phyloP scores from a whole-genome alignment of 805 yeast species.

The Candida khao-thaluensis region DNA sequence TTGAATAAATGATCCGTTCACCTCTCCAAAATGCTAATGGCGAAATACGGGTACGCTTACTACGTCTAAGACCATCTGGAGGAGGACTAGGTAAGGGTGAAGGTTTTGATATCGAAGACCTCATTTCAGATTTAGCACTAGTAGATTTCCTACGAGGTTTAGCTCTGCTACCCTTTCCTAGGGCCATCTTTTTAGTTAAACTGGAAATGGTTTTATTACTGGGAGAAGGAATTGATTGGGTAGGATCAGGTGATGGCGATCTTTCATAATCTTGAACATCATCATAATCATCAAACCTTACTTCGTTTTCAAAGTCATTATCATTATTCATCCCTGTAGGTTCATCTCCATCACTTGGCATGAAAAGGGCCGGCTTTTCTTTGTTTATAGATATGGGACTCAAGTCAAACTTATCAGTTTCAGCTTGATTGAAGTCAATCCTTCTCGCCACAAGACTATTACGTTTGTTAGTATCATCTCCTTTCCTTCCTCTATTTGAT shows the following conservation, averaged over 20 bases:
- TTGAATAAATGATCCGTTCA: conserved; percentile 63
- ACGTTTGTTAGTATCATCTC: not conserved
- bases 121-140: not conserved
- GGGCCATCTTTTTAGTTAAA: conserved; percentile 34
- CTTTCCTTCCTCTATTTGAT: not conserved
- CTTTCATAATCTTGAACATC: not conserved
- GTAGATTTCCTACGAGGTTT: not conserved
- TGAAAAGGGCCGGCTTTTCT: not conserved
- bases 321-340: not conserved
- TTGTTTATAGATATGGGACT: conserved; percentile 25
- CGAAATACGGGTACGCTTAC: conserved; percentile 61
- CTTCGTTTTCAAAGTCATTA: not conserved
- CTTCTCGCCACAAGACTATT: conserved; percentile 24
- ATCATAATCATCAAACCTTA: conserved; percentile 4
- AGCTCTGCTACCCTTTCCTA: conserved; percentile 18
- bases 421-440: conserved; percentile 36
- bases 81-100: conserved; percentile 45
- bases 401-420: conserved; percentile 29
- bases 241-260: conserved; percentile 2
- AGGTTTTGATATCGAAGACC: conserved; percentile 19
- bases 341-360: not conserved
- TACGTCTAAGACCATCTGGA: conserved; percentile 55
- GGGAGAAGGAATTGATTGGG: conserved; percentile 8
- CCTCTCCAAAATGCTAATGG: conserved; percentile 86
- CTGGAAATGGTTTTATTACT: conserved; percentile 15